Percentiles rank a stretch among this genome's conserved stretches.
These are phyloP conservation scores for Eutrema japonicum DNA, from an alignment of 345 rosid genomes.

Conservation along the genomic window DNA sequence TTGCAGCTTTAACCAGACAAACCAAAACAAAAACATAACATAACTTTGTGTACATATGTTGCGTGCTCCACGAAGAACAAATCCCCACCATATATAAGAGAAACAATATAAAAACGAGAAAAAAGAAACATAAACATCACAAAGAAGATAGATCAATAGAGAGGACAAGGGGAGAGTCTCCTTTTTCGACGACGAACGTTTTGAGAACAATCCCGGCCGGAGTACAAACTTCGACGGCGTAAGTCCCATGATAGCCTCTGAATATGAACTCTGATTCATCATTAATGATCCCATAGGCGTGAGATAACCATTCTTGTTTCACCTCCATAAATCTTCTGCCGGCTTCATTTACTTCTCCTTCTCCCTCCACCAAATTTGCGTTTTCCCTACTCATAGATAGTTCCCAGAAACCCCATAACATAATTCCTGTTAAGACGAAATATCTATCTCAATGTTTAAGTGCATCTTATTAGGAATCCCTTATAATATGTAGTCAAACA, in stretches of 20 bases:
- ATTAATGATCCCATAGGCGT: slow-evolving; percentile 56
- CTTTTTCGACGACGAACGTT: slow-evolving; percentile 67
- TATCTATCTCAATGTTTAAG: background rate
- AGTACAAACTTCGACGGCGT: slow-evolving; percentile 57
- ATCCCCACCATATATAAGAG: background rate
- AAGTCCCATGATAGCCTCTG: slow-evolving; percentile 77
- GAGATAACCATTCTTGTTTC: slow-evolving; percentile 75
- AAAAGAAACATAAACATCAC: slow-evolving; percentile 30
- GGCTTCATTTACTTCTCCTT: slow-evolving; percentile 79
- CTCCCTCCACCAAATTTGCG: slow-evolving; percentile 75
- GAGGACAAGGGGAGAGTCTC: slow-evolving; percentile 59
- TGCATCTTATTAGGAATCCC: background rate
- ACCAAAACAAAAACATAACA: slow-evolving; percentile 1
- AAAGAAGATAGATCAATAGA: slow-evolving; percentile 48
- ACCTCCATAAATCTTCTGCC: slow-evolving; percentile 66
- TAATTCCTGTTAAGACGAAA: slow-evolving; percentile 39
- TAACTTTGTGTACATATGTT: slow-evolving; percentile 1
- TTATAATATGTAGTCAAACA: background rate
- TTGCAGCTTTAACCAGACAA: background rate
- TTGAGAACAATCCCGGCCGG: slow-evolving; percentile 47
- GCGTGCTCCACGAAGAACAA: slow-evolving; percentile 3
- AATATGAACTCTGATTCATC: slow-evolving; percentile 61
- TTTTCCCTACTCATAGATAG: slow-evolving; percentile 72
- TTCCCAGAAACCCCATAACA: slow-evolving; percentile 99
- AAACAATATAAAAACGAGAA: background rate